Evolutionary conservation across 768 basidiomycete species (phyloP), one percentile per base, ranked within the genome.

Genomic region (Phaffia australis): DNA sequence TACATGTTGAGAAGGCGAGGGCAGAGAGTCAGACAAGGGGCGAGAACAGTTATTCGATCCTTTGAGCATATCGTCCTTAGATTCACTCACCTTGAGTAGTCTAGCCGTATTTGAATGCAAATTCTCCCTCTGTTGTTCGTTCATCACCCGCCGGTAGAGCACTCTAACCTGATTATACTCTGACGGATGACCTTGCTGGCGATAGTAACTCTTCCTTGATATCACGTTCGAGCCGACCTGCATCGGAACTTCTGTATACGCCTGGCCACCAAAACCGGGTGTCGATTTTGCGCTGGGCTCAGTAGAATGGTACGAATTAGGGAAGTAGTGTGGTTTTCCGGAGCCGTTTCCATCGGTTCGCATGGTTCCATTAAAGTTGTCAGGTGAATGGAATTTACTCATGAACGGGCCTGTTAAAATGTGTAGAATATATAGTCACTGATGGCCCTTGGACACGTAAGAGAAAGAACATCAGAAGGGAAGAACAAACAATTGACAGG

Each of bases 101-200:
- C 71, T 66, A 21, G 72, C 73, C 9, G 75, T 76, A 68, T 75
- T 75, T 21, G 63, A 58, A 71, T 76, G 75, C 27, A 75, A 61
- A 64, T 76, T 72, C 46, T 70, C 69, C 42, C 75, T 64, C 69
- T 73, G 69, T n/a, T 63, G 61, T 19, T 64, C 67, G 15, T 70
- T 71, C 70, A 76, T 69, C 57, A 74, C 73, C 23, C 72, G 61
- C 42, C 61, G 64, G 70, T 76, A 76, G n/a, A 76, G 70, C 64
- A 74, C 74, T 48, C 74, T 59, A 51, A 73, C 72, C 60, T 75
- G 74, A 52, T 72, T 71, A 66, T 76, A 76, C 70, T 76, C 75
- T 69, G 66, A 70, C 15, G 70, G 63, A n/a, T 72, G 60, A 30
- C 74, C 74, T 62, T 76, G 73, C 65, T 76, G 74, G 23, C 69